phyloP scores from a whole-genome alignment of 2,329 filamentous ascomycete genomes.

The Fusarium paranaense region DNA sequence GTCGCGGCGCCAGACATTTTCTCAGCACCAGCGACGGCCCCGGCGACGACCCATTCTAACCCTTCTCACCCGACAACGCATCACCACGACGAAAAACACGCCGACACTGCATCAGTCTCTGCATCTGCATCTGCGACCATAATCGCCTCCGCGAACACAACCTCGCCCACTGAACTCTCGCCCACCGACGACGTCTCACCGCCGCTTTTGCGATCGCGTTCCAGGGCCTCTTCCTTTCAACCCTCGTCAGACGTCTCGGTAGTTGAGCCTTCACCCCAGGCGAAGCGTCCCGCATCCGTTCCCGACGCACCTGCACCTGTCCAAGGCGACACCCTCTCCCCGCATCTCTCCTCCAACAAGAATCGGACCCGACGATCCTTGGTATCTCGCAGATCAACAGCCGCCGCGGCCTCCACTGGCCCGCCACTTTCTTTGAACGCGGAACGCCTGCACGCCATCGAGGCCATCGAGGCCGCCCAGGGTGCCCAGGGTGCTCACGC shows the following conservation, averaged over 20 bases:
- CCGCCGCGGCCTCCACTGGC: constrained; percentile 47
- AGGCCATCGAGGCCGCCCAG: constrained; percentile 38
- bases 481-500: constrained; percentile 23
- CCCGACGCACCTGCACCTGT: constrained; percentile 40
- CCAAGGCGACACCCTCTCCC: constrained; percentile 37
- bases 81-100: constrained; percentile 44
- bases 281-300: constrained; percentile 42
- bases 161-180: constrained; percentile 16
- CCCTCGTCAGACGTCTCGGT: constrained; percentile 37
- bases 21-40: constrained; percentile 26
- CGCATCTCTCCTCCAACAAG: constrained; percentile 46
- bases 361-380: constrained; percentile 54
- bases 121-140: constrained; percentile 23
- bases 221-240: constrained; percentile 51
- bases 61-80: constrained; percentile 44
- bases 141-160: constrained; percentile 26
- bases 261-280: constrained; percentile 37
- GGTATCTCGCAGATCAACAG: constrained; percentile 52
- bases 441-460: constrained; percentile 49
- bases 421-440: constrained; percentile 48
- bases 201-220: constrained; percentile 45
- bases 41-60: constrained; percentile 33
- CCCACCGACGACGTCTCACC: constrained; percentile 28
- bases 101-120: constrained; percentile 28
- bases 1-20: constrained; percentile 26